These are phyloP conservation scores for Psilocybe sp. DNA, from an alignment of 768 basidiomycete species.

Conservation along the genomic window DNA sequence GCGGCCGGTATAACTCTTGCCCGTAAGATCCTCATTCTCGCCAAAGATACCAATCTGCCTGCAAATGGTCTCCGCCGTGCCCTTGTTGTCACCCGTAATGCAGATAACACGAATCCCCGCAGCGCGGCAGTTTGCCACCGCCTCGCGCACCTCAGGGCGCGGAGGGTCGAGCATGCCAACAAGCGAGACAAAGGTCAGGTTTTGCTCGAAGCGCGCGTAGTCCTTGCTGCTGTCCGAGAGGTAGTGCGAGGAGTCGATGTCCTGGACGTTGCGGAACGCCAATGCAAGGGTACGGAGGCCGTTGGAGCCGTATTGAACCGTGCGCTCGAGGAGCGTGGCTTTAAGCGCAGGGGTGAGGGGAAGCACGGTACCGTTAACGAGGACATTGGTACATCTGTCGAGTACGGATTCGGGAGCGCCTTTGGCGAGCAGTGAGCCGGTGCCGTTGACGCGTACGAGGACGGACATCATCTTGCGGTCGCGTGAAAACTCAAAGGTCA, in stretches of 20 bases:
- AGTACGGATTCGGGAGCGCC: conserved; percentile 96
- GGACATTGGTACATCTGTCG: conserved; percentile 78
- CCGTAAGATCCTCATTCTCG: conserved; percentile 82
- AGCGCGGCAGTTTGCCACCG: conserved; percentile 86
- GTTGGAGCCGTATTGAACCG: conserved; percentile 68
- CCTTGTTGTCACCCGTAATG: conserved; percentile 98
- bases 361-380: conserved; percentile 60
- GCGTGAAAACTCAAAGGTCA: conserved; percentile 97
- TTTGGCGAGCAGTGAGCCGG: conserved; percentile 87
- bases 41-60: conserved; percentile 93
- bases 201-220: conserved; percentile 87
- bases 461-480: conserved; percentile 99
- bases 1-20: conserved; percentile 92
- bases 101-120: conserved; percentile 96
- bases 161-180: conserved; percentile 99
- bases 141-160: conserved; percentile 84
- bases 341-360: conserved; percentile 67
- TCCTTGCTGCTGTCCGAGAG: conserved; percentile 74
- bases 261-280: conserved; percentile 78
- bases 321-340: conserved; percentile 57
- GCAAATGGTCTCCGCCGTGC: conserved; percentile 97
- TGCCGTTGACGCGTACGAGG: conserved; percentile 66
- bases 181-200: conserved; percentile 91
- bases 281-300: conserved; percentile 92
- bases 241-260: conserved; percentile 80